A percentile compares a stretch with the other conserved stretches of the same genome.
phyloP scores from a whole-genome alignment of 176 grass and related monocot genomes.

The Cenchrus americanus region DNA sequence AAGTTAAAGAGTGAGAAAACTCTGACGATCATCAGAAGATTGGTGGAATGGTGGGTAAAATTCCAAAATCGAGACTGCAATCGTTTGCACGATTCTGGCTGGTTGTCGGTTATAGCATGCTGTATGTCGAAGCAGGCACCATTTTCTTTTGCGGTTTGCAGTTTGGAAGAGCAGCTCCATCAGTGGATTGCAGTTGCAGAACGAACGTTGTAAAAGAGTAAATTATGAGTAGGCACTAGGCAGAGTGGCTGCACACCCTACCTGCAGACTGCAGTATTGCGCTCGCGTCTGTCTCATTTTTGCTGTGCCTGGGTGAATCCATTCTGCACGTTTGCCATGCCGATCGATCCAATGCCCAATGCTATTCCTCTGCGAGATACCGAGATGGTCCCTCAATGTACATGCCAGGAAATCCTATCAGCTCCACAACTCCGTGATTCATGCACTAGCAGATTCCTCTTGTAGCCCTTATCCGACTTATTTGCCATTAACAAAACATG shows the following conservation, averaged over 20 bases:
- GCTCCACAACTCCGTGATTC: neutral
- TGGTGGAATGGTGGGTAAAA: neutral
- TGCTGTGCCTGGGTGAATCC: neutral
- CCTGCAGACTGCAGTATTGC: neutral
- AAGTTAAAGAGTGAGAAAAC: neutral
- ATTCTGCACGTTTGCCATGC: slow-evolving; percentile 1
- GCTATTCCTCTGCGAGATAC: too few species aligned
- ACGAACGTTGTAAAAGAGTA: neutral
- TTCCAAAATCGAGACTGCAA: too few species aligned
- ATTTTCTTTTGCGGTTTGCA: neutral
- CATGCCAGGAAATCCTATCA: neutral
- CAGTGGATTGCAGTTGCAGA: neutral
- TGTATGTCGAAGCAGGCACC: neutral
- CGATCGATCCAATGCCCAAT: neutral
- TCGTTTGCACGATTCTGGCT: neutral
- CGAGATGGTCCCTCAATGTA: too few species aligned
- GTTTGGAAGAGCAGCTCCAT: neutral
- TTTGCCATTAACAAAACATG: too few species aligned
- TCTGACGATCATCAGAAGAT: neutral
- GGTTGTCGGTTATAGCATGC: neutral
- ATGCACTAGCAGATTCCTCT: neutral
- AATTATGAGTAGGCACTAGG: too few species aligned
- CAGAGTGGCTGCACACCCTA: neutral
- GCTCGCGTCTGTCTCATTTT: neutral
- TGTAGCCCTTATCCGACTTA: neutral